Conservation (phyloP, 495 filamentous ascomycete species). For the Chlorociboria aeruginascens region DNA sequence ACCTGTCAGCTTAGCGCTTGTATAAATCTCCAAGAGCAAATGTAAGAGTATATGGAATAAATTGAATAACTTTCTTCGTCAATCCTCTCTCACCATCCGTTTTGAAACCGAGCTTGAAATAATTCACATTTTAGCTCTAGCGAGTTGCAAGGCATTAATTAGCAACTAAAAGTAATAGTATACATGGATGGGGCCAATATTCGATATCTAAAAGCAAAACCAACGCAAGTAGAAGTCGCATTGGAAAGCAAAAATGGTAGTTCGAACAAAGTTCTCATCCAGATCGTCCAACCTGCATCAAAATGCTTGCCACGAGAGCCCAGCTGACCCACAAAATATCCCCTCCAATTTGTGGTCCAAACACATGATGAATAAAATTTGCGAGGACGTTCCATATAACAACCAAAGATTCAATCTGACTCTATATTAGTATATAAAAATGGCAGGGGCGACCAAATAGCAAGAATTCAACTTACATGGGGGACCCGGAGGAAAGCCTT, state of each 20-base stretch:
- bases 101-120: too few species aligned
- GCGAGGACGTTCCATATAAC: background rate
- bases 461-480: background rate
- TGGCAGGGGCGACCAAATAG: too few species aligned
- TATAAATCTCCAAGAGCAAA: too few species aligned
- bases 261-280: background rate
- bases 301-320: background rate
- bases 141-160: too few species aligned
- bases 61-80: too few species aligned
- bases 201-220: background rate
- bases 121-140: too few species aligned
- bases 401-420: background rate
- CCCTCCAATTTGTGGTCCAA: background rate
- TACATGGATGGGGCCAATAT: background rate
- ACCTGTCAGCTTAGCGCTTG: too few species aligned
- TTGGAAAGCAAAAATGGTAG: background rate
- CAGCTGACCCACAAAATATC: background rate
- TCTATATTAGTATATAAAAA: too few species aligned
- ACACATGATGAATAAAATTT: background rate
- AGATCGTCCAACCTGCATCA: constrained; percentile 5
- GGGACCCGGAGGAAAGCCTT: background rate
- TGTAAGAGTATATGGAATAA: too few species aligned
- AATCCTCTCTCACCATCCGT: too few species aligned
- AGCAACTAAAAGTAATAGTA: too few species aligned
- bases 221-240: too few species aligned